Base-by-base conservation (phyloP, 2,329 filamentous ascomycete genomes). In the Hyphodiscus sp. region DNA sequence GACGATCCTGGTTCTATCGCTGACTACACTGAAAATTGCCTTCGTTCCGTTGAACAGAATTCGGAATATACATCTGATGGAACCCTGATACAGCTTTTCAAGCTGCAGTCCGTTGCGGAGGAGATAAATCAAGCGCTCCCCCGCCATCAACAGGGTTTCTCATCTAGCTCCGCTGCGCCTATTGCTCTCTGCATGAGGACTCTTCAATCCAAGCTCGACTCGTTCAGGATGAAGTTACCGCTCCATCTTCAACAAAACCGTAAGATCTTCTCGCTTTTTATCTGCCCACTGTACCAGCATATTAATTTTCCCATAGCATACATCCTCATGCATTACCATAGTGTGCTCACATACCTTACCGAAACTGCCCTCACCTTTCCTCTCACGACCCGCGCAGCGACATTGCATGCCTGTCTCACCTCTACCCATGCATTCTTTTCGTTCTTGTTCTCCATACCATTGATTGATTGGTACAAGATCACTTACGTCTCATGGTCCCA, bases 321-420 rank as follows among this genome's bases (percentile, higher is more conserved):
- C 19, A 29, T 53, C 38, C 45, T 53, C 2, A 53, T 53, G 46
- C 51, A 53, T 20, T 53, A 49, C 38, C 42, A 53, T 18, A 49
- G 33, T 29, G 45, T 45, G n/a, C 41, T 45, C 6, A 49, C 47
- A 7, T 49, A 38, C 29, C 38, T 53, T 11, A 45, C 38, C 16
- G 51, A 53, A 41, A 45, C 47, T 11, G 51, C 51, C 8, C 30
- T 53, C 26, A 45, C 33, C 10, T 29, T 53, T 18, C 38, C 46
- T n/a, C 38, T 53, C 5, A n/a, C 45, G 15, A 45, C 38, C n/a
- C 51, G 51, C n/a, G 41, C 42, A 20, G 29, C 41, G 5, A 46
- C 47, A n/a, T 38, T 53, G 3, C 47, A 51, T 19, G 43, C 49
- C 42, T 51, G 49, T 13, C 26, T 51, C 18, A 51, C 49, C 2